Evolutionary conservation across 2,329 filamentous ascomycete genomes (phyloP).

Genomic region (Plectosphaerella plurivora): DNA sequence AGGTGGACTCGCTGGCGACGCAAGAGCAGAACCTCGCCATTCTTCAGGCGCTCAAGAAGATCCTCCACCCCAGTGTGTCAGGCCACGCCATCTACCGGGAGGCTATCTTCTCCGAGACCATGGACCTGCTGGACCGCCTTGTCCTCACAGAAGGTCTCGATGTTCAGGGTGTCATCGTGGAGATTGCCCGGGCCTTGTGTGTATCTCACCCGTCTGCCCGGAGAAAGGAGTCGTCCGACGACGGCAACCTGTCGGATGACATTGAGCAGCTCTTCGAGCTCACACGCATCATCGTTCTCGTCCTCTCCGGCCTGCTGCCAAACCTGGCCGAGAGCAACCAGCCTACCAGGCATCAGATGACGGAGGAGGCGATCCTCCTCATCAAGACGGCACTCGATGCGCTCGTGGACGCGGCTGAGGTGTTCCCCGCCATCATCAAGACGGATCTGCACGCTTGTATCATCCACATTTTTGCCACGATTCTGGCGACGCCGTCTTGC

Average conservation of each 20-base stretch:
- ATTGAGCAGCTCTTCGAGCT: conserved; percentile 98
- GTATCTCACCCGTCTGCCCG: conserved; percentile 87
- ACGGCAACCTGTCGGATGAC: conserved; percentile 85
- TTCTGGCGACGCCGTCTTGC: conserved; percentile 80
- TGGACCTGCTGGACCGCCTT: conserved; percentile 89
- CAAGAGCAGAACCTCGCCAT: conserved; percentile 84
- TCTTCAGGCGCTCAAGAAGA: conserved; percentile 87
- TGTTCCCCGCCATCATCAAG: conserved; percentile 95
- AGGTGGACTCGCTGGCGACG: conserved; percentile 61
- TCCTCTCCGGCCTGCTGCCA: conserved; percentile 81
- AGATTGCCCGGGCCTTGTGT: conserved; percentile 87
- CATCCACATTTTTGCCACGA: conserved; percentile 92
- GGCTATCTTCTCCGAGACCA: conserved; percentile 92
- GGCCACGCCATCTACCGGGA: conserved; percentile 96
- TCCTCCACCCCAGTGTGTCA: conserved; percentile 87
- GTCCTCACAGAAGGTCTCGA: conserved; percentile 86
- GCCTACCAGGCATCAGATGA: conserved; percentile 69
- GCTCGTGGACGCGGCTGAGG: conserved; percentile 88
- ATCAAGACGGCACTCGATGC: conserved; percentile 78
- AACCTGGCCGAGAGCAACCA: conserved; percentile 67
- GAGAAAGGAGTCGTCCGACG: conserved; percentile 58
- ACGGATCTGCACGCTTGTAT: conserved; percentile 95
- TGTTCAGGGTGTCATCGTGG: conserved; percentile 88
- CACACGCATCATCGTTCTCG: conserved; percentile 91
- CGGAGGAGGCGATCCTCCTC: conserved; percentile 80